A percentile compares a stretch with the other conserved stretches of the same genome.
Evolutionary conservation across 441 rosid species (phyloP).

Genomic region (Gossypium trilobum): DNA sequence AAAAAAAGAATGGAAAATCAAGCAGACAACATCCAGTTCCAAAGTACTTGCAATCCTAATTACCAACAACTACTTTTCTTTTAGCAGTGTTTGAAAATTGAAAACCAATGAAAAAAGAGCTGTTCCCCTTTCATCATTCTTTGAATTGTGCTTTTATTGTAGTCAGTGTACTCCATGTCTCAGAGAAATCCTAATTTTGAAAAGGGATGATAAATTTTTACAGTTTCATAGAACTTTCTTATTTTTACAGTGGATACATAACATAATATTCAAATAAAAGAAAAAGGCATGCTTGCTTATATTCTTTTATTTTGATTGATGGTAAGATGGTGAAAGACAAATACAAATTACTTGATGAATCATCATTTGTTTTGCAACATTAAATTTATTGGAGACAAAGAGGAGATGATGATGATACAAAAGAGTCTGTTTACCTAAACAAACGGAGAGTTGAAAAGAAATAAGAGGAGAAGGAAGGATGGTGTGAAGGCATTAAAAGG

Average conservation of each 20-base stretch:
- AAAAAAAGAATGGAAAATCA: neutral
- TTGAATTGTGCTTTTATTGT: constrained; percentile 7
- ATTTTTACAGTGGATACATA: neutral
- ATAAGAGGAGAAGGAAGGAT: too few species aligned
- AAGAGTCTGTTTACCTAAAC: too few species aligned
- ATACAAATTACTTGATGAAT: too few species aligned
- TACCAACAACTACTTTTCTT: neutral
- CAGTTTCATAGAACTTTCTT: neutral
- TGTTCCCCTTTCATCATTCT: neutral
- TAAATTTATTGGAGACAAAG: too few species aligned
- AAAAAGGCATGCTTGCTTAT: too few species aligned
- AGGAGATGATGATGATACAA: too few species aligned
- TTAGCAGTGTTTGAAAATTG: neutral
- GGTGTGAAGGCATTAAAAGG: too few species aligned
- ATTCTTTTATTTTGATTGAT: too few species aligned
- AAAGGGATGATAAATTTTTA: neutral
- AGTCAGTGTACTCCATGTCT: neutral
- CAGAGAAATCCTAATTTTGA: neutral
- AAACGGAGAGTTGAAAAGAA: too few species aligned
- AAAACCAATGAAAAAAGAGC: neutral
- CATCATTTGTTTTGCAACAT: too few species aligned
- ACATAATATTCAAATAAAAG: too few species aligned
- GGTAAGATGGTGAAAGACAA: too few species aligned
- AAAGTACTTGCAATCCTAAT: neutral
- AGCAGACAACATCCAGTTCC: neutral